Evolutionary conservation across 805 yeast genomes (phyloP), one percentile per base, ranked within the genome.

Genomic region (Isabelozyma gotoi): DNA sequence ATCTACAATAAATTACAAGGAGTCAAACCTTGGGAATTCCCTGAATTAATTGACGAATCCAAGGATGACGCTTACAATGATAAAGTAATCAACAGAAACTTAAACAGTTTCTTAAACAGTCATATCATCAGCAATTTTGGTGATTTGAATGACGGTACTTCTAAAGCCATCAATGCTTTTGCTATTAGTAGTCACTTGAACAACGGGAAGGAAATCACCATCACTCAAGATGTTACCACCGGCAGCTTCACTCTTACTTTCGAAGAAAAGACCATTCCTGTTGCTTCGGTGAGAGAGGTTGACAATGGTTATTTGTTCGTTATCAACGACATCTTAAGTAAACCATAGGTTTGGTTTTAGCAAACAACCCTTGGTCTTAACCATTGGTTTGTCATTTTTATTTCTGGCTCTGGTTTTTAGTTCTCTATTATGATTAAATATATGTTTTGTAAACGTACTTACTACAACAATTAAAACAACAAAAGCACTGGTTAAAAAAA

Each of bases 1-100:
- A 55, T 71, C 17, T 43, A 49, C 15, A 39, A 42, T 12, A 59
- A 64, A 45, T 69, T 88, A 45, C 65, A 65, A 24, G 63, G 71
- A 2, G 56, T 83, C 38, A 88, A 88, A 59, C 96, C 96, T 16
- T 89, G 96, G 96, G 84, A 84, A 57, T 88, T 84, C 61, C 96
- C 96, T 0, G 59, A 56, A 6, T 53, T 68, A 4, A 67, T 80
- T 12, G 70, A 69, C 17, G 71, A 66, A 5, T 66, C 61, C 24
- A 58, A 59, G 1, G 54, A 57, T 17, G 56, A 61, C 19, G 74
- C 73, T 31, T 68, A 71, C 17, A 73, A 76, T 36, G 89, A 83
- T 43, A 61, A 66, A 21, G 65, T 74, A 0, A 74, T 81, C 4
- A 58, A 66, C 16, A 55, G 66, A 12, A 88, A 88, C 59, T 62